Conservation (phyloP, 306 rosid species). For the Gillenia trifoliata region DNA sequence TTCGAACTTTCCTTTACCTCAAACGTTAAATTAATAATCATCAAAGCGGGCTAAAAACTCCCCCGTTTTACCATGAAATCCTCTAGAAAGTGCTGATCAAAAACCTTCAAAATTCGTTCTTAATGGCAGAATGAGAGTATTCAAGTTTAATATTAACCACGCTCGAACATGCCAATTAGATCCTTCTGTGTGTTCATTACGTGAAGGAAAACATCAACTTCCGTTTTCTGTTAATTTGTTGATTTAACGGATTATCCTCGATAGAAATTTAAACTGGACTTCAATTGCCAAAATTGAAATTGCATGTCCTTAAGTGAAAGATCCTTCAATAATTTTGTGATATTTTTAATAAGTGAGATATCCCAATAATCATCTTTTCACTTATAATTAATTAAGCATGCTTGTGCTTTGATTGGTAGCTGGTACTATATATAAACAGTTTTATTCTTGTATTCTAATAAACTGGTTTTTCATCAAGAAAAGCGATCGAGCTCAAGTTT, state of each 20-base stretch:
- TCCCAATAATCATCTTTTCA: too few species aligned
- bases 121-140: neutral
- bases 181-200: neutral
- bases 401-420: too few species aligned
- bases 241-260: neutral
- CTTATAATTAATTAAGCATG: too few species aligned
- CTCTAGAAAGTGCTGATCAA: neutral
- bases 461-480: too few species aligned
- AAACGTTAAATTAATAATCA: neutral
- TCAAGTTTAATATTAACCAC: too few species aligned
- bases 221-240: neutral
- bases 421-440: too few species aligned
- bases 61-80: neutral
- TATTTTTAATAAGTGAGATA: too few species aligned
- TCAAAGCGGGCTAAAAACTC: neutral
- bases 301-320: neutral
- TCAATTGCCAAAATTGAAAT: too few species aligned
- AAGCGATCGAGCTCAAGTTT: neutral
- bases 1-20: neutral
- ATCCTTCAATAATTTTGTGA: neutral
- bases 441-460: neutral
- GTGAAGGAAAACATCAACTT: neutral
- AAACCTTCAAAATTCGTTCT: neutral
- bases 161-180: neutral
- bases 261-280: too few species aligned